These are phyloP conservation scores for Suillus discolor DNA, from an alignment of 768 basidiomycete genomes.

Conservation along the genomic window DNA sequence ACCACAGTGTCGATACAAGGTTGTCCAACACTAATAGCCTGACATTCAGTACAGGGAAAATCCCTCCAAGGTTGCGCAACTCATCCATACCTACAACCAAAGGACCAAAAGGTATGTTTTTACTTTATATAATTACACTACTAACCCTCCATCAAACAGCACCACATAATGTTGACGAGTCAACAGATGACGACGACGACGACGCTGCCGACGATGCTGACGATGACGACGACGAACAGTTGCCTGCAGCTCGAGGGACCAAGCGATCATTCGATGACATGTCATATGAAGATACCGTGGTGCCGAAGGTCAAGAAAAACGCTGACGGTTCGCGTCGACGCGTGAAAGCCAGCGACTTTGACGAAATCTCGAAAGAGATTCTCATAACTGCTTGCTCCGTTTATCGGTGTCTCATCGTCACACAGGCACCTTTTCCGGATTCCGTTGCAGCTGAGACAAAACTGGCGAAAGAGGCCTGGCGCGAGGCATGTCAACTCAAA, in stretches of 20 bases:
- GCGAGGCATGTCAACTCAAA: too few relatives aligned
- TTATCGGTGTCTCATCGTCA: slow-evolving; percentile 21
- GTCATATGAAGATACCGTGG: not conserved
- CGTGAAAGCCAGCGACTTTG: slow-evolving; percentile 20
- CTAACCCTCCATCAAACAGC: not conserved
- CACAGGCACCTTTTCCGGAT: too few relatives aligned
- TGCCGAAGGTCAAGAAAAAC: not conserved
- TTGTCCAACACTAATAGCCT: too few relatives aligned
- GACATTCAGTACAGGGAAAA: too few relatives aligned
- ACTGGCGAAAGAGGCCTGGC: too few relatives aligned
- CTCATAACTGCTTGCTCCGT: slow-evolving; percentile 17
- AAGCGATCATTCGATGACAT: not conserved
- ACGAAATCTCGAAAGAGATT: slow-evolving; percentile 19
- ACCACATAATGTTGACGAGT: not conserved
- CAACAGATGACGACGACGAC: not conserved
- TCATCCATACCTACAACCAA: too few relatives aligned
- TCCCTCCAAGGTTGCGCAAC: too few relatives aligned
- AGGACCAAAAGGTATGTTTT: too few relatives aligned
- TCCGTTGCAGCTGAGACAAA: too few relatives aligned
- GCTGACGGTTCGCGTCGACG: not conserved
- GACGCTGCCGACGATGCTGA: not conserved
- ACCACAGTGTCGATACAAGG: too few relatives aligned
- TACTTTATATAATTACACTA: not conserved
- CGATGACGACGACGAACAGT: not conserved
- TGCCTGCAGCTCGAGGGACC: not conserved